Base-by-base conservation (phyloP, 164 flowering plant genomes). In the Stephania yunnanensis region DNA sequence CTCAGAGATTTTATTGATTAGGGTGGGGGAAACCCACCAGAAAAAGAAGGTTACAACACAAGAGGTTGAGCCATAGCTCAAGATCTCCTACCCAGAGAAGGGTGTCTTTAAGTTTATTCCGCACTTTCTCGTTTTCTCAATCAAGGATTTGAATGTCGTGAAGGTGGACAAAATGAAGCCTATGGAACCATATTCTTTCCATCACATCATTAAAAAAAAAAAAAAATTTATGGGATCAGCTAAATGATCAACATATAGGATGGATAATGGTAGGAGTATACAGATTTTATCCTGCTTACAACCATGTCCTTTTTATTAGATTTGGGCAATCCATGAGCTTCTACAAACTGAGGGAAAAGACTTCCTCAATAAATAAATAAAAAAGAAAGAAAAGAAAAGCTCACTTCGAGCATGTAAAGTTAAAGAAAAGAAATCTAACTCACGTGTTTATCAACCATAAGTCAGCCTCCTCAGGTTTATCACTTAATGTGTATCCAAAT, bases 361-460 rank as follows among this genome's bases (percentile, higher is more conserved):
- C 17, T 4, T 30, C 48, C n/a, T 68, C 1, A 67, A 13, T 68
- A 68, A 10, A 68, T 5, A 30, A 36, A 6, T 0, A 36, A 36
- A 36, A 68, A 15, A 13, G 30, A 31, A 44, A 44, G 7, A 74
- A 46, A 1, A 48, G 29, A 29, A 68, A 36, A 13, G 7, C 6
- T 17, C 44, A 46, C n/a, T 5, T 22, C 66, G 2, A 17, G 36
- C 22, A 7, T 20, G 46, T 9, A n/a, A 1, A 48, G 67, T 11
- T 61, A 71, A 70, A 65, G 10, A 53, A 52, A 15, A 20, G 69
- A 68, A 46, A 68, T 58, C 48, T 61, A 65, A 7, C 87, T 88
- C 70, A 94, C 98, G 98, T 96, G 80, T 96, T 94, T 67, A 96
- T 89, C 71, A 94, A 89, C 99, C 99, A 96, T n/a, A 96, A 78